Conservation (phyloP, 208 protist genomes). For the Leishmania gerbilli region DNA sequence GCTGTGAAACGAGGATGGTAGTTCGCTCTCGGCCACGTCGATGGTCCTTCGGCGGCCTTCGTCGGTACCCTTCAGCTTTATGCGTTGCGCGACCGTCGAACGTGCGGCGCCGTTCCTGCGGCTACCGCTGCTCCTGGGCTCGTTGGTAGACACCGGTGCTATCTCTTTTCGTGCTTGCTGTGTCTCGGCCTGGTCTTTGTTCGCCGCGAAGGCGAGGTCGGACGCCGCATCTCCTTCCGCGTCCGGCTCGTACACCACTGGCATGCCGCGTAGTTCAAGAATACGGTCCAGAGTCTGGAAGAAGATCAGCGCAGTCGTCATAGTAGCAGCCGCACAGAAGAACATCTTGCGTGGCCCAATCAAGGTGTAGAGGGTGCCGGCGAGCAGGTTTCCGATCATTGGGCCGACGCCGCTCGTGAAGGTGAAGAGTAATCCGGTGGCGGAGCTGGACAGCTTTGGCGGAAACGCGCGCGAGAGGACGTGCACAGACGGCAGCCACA, state of each 20-base stretch:
- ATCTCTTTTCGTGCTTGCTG: background rate
- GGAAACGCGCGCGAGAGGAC: conserved; percentile 49
- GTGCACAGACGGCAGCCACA: conserved; percentile 61
- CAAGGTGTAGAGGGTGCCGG: conserved; percentile 52
- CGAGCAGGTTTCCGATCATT: conserved; percentile 55
- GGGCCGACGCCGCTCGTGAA: conserved; percentile 57
- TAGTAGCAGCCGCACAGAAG: conserved; percentile 29
- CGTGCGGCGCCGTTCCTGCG: background rate
- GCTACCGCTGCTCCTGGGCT: background rate
- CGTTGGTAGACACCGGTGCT: background rate
- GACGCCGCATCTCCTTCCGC: background rate
- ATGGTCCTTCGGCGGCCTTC: background rate
- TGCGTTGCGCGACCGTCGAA: background rate
- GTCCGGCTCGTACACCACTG: conserved; percentile 20
- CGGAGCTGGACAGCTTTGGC: conserved; percentile 43
- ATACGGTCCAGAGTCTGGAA: conserved; percentile 41
- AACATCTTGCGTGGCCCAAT: conserved; percentile 59
- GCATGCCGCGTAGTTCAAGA: conserved; percentile 31
- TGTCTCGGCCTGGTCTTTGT: background rate
- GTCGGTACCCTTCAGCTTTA: background rate
- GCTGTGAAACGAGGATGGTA: background rate
- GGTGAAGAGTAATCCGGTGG: conserved; percentile 60
- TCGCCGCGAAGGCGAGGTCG: background rate
- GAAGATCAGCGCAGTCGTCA: conserved; percentile 30
- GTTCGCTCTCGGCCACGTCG: background rate